Conservation (phyloP, 192 early-diverging fungal genomes). For the Globomyces pollinis-pini region DNA sequence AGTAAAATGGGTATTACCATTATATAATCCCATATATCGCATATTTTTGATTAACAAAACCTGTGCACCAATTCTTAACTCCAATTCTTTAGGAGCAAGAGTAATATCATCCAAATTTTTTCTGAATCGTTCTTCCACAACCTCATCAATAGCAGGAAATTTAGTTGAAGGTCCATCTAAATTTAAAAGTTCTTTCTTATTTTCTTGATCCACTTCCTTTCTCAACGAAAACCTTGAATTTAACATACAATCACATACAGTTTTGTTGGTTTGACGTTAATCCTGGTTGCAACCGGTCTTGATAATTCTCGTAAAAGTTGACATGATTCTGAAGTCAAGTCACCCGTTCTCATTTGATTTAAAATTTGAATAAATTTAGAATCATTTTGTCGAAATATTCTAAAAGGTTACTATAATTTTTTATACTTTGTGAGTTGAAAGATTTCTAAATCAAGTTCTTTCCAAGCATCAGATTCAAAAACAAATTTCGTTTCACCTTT, state of each 20-base stretch:
- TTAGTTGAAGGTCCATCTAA: background rate
- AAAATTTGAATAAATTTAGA: background rate
- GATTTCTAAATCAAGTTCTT: constrained; percentile 12
- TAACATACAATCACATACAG: no score
- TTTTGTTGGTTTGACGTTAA: background rate
- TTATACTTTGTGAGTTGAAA: constrained; percentile 22
- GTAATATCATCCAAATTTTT: background rate
- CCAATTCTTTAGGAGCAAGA: background rate
- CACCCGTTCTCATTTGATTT: constrained; percentile 12
- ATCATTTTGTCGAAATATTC: constrained; percentile 5
- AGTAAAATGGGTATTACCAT: constrained; percentile 36
- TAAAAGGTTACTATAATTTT: no score
- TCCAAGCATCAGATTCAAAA: constrained; percentile 32
- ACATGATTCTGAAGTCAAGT: constrained; percentile 16
- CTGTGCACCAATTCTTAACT: background rate
- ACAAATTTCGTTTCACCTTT: constrained; percentile 18
- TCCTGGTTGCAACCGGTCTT: background rate
- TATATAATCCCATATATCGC: constrained; percentile 26
- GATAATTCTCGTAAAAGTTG: background rate
- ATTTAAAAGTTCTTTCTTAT: background rate
- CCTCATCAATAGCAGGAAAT: background rate
- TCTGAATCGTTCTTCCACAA: background rate
- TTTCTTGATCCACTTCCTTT: background rate
- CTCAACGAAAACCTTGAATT: background rate
- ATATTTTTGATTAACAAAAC: constrained; percentile 32